Evolutionary conservation across 768 basidiomycete species (phyloP).

Genomic region (Paxillus rubicundulus): DNA sequence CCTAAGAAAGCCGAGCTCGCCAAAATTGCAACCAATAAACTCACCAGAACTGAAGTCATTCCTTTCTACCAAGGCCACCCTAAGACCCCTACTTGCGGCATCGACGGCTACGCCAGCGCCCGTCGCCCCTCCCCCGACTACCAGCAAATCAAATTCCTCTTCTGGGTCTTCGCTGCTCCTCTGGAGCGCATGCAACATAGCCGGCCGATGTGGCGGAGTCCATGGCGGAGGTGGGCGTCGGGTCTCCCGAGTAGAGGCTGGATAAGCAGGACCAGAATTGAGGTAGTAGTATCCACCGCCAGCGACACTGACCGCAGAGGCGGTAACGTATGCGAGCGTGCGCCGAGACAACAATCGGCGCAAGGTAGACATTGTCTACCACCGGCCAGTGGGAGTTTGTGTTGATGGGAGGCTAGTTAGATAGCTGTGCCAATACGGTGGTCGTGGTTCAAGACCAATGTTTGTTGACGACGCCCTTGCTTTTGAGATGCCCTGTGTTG

Average conservation of each 20-base stretch:
- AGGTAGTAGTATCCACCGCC: constrained; percentile 70
- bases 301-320: constrained; percentile 49
- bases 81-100: constrained; percentile 87
- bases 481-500: neutral
- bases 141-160: constrained; percentile 71
- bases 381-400: neutral
- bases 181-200: constrained; percentile 58
- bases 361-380: constrained; percentile 6
- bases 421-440: neutral
- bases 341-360: constrained; percentile 44
- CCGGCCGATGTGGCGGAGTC: constrained; percentile 68
- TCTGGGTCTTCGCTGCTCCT: constrained; percentile 31
- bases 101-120: constrained; percentile 97
- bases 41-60: constrained; percentile 88
- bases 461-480: neutral
- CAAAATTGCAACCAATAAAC: constrained; percentile 14
- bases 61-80: constrained; percentile 89
- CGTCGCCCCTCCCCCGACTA: constrained; percentile 94
- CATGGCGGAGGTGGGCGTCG: constrained; percentile 76
- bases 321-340: constrained; percentile 50
- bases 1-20: neutral
- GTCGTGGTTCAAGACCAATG: neutral
- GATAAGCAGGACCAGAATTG: constrained; percentile 70
- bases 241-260: constrained; percentile 58
- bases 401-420: neutral